Evolutionary conservation across 208 protist species (phyloP).

Genomic region (Leishmania mexicana): DNA sequence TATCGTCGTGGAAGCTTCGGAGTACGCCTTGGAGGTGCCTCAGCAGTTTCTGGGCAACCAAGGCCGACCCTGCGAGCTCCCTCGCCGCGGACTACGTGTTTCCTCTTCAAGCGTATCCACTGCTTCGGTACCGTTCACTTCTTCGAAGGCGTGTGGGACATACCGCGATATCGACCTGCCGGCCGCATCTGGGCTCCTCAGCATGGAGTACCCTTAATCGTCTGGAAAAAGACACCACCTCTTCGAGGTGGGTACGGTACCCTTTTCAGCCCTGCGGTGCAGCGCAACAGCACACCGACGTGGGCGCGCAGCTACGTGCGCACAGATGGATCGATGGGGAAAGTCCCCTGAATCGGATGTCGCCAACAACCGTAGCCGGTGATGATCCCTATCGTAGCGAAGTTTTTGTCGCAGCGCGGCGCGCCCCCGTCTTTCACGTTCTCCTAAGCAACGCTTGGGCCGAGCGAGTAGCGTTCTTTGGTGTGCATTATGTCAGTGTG

Average conservation of each 20-base stretch:
- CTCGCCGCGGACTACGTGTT: slow-evolving; percentile 30
- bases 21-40: neutral
- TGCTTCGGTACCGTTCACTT: neutral
- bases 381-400: neutral
- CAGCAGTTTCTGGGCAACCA: slow-evolving; percentile 22
- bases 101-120: slow-evolving; percentile 13
- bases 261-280: neutral
- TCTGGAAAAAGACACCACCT: neutral
- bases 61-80: neutral
- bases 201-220: neutral
- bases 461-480: slow-evolving; percentile 29
- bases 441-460: neutral
- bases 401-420: neutral
- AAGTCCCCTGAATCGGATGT: neutral
- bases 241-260: neutral
- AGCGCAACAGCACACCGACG: neutral
- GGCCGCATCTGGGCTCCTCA: neutral
- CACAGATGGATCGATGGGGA: neutral
- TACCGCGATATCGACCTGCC: neutral
- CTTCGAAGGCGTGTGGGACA: neutral
- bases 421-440: neutral
- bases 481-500: slow-evolving; percentile 39
- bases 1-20: neutral
- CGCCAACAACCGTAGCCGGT: neutral
- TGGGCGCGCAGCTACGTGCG: neutral